Evolutionary conservation across 225 moss, liverwort and hornwort species (phyloP).

Genomic region (Marchantia paleacea): DNA sequence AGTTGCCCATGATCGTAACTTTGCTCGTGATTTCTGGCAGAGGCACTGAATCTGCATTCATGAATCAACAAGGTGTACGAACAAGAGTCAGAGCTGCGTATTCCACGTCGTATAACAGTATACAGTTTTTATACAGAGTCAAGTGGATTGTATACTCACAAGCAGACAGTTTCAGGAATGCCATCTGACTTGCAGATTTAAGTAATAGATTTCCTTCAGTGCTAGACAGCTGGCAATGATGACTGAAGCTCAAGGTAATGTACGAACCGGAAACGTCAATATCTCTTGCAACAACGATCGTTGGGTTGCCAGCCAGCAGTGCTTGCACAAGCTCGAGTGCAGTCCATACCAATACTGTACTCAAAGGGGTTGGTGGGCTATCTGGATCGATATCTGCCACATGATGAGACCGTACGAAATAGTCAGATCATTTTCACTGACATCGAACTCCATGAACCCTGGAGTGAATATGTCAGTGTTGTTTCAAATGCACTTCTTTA

Average conservation of each 20-base stretch:
- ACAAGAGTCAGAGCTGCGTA: not conserved
- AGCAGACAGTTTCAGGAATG: not conserved
- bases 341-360: conserved; percentile 39
- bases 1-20: conserved; percentile 62
- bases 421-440: not conserved
- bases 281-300: conserved; percentile 53
- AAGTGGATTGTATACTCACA: not conserved
- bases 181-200: not conserved
- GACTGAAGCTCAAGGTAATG: not conserved
- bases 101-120: not conserved
- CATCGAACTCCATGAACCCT: not conserved
- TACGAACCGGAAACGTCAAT: conserved; percentile 51
- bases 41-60: conserved; percentile 56
- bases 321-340: conserved; percentile 60
- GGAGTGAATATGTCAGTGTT: not conserved
- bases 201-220: not conserved
- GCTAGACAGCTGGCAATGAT: not conserved
- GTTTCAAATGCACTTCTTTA: not conserved
- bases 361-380: not conserved
- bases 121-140: not conserved
- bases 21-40: conserved; percentile 59
- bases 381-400: not conserved
- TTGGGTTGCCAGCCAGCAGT: conserved; percentile 47
- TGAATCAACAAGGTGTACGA: not conserved
- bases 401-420: not conserved